Conservation (phyloP, 805 yeast species). For the Komagataella pseudopastoris region DNA sequence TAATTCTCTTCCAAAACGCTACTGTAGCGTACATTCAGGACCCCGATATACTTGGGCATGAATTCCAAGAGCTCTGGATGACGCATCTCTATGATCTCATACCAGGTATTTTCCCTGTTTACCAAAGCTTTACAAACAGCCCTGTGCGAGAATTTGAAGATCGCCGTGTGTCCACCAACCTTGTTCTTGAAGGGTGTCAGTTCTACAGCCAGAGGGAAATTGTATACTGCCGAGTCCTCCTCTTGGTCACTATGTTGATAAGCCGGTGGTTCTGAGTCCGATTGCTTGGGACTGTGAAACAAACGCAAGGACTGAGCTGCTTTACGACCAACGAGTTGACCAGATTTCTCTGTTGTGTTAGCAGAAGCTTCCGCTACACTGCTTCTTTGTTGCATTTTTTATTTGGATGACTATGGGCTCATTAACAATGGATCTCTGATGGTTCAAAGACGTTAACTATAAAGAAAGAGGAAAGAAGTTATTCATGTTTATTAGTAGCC, state of each 20-base stretch:
- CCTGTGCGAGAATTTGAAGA: slow-evolving; percentile 77
- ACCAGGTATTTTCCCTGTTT: slow-evolving; percentile 82
- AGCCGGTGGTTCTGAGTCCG: not conserved
- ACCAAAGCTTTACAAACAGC: slow-evolving; percentile 93
- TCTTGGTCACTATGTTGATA: slow-evolving; percentile 9
- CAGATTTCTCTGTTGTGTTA: not conserved
- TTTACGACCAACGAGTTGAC: slow-evolving; percentile 31
- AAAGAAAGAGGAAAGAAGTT: not conserved
- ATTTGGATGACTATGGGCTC: not conserved
- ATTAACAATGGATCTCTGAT: not conserved
- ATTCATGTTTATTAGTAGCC: not conserved
- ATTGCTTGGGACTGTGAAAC: slow-evolving; percentile 14
- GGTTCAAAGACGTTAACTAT: not conserved
- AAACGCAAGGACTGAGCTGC: slow-evolving; percentile 45
- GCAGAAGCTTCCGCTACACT: not conserved
- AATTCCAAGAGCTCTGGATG: slow-evolving; percentile 69
- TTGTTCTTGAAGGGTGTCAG: slow-evolving; percentile 82
- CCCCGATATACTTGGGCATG: slow-evolving; percentile 94
- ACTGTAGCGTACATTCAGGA: slow-evolving; percentile 76
- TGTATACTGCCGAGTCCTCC: slow-evolving; percentile 12
- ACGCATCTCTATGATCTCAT: slow-evolving; percentile 70
- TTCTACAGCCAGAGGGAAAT: slow-evolving; percentile 71
- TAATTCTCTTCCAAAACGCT: slow-evolving; percentile 15
- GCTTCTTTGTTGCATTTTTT: not conserved
- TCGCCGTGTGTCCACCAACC: slow-evolving; percentile 98